Base-by-base conservation (phyloP, 306 rosid species). In the Phaseolus lunatus region DNA sequence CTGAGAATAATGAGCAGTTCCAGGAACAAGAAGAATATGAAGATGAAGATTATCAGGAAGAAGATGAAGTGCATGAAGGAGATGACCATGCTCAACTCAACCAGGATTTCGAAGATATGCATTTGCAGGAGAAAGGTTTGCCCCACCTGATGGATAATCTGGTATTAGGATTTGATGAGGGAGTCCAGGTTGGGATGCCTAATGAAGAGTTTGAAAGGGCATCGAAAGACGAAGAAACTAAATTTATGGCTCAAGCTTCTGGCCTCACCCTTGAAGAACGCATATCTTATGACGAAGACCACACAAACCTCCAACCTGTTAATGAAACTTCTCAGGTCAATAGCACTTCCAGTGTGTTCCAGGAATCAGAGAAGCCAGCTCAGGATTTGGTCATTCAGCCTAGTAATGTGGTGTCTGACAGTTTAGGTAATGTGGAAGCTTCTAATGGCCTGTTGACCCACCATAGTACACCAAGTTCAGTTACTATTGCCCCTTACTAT, bases 11-110 rank as follows among this genome's bases (percentile, higher is more conserved):
- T 67, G 96, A 89, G 54, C 93, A 80, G 61, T 81, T 90, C 82
- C 98, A 92, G 82, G 95, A 92, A 76, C 98, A 95, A 79, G 98
- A 92, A 81, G 98, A 95, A 81, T 94, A 94, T 75, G 98, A 94
- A 80, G 97, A 94, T 78, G 98, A 90, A 75, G 97, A 94, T 71
- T 95, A 90, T 47, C 87, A 72, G 81, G 98, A 92, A 85, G 98
- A 94, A 83, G 97, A 94, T 79, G 98, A 95, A 81, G 96, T 88
- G 70, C 97, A 90, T 70, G 97, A 89, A 78, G 94, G 81, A 73
- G 94, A 92, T 77, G 97, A 90, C 56, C 88, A 86, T 80, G 73
- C 78, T 72, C 91, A 69, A 78, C 87, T 93, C 53, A 78, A 74
- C 80, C 89, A 53, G 67, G 88, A 88, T 70, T 86, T 88, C 72